Conservation (phyloP, 129 eudicot species). For the Lonicera japonica region DNA sequence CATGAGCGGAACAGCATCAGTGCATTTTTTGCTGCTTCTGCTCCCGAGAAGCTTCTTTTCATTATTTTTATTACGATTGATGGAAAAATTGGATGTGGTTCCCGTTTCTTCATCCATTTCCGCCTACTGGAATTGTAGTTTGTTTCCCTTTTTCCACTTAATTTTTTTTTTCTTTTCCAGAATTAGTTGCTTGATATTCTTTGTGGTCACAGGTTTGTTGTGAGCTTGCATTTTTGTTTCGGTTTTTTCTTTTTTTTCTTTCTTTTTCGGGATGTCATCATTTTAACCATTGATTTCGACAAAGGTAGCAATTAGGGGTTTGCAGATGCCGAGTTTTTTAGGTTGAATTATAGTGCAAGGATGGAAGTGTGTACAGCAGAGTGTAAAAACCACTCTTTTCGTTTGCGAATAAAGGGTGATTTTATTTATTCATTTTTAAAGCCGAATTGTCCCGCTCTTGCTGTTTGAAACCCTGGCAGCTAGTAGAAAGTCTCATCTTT, state of each 20-base stretch:
- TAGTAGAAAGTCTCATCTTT: too few species aligned
- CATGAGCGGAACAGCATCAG: constrained; percentile 53
- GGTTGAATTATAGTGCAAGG: constrained; percentile 15
- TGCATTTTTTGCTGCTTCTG: constrained; percentile 89
- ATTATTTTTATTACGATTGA: constrained; percentile 29
- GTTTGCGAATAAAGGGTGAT: neutral
- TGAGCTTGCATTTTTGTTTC: constrained; percentile 36
- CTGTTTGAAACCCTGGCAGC: too few species aligned
- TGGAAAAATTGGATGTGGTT: constrained; percentile 20
- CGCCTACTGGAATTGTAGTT: constrained; percentile 19
- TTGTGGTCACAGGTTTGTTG: constrained; percentile 36
- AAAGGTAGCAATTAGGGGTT: constrained; percentile 30
- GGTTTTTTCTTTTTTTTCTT: neutral
- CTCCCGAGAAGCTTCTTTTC: constrained; percentile 65
- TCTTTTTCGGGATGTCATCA: too few species aligned
- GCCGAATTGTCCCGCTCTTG: too few species aligned
- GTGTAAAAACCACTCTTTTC: constrained; percentile 3
- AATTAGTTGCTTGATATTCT: constrained; percentile 29
- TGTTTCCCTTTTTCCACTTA: constrained; percentile 15
- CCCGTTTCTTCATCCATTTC: constrained; percentile 33
- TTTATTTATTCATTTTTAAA: too few species aligned
- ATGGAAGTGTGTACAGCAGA: neutral
- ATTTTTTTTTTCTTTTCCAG: constrained; percentile 5
- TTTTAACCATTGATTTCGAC: neutral
- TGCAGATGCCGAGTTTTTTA: constrained; percentile 34